These are phyloP conservation scores for Citrus glauca DNA, from an alignment of 345 rosid genomes.

Conservation along the genomic window DNA sequence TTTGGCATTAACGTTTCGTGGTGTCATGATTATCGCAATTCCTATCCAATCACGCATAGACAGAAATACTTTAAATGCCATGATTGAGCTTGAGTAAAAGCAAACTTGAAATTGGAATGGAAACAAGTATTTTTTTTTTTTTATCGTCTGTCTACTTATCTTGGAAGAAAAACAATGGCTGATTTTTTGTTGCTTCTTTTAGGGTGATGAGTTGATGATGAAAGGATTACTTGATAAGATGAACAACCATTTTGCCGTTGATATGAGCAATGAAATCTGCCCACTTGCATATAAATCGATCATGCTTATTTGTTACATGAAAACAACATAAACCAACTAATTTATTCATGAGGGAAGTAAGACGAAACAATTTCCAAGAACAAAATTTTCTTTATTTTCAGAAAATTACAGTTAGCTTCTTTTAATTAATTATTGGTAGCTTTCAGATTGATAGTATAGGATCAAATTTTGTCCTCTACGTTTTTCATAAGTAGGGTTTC, in stretches of 20 bases:
- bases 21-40: not conserved
- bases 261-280: not conserved
- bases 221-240: too few species aligned
- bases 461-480: not conserved
- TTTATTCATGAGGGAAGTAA: not conserved
- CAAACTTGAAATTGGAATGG: not conserved
- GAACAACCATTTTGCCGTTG: not conserved
- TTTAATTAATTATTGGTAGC: not conserved
- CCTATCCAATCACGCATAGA: not conserved
- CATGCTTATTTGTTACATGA: not conserved
- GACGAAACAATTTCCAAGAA: too few species aligned
- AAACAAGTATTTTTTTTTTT: not conserved
- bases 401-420: not conserved
- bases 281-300: not conserved
- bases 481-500: not conserved
- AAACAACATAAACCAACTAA: conserved; percentile 11
- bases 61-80: not conserved
- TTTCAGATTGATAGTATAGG: not conserved
- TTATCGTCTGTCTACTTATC: conserved; percentile 6
- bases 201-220: not conserved
- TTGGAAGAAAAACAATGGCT: conserved; percentile 8
- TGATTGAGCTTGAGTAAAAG: conserved; percentile 2
- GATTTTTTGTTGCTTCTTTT: conserved; percentile 1
- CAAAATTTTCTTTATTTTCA: not conserved
- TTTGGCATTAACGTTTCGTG: not conserved